Evolutionary conservation across 352 stramenopile species (phyloP), one percentile per base, ranked within the genome.

Genomic region (Phytophthora sp.): DNA sequence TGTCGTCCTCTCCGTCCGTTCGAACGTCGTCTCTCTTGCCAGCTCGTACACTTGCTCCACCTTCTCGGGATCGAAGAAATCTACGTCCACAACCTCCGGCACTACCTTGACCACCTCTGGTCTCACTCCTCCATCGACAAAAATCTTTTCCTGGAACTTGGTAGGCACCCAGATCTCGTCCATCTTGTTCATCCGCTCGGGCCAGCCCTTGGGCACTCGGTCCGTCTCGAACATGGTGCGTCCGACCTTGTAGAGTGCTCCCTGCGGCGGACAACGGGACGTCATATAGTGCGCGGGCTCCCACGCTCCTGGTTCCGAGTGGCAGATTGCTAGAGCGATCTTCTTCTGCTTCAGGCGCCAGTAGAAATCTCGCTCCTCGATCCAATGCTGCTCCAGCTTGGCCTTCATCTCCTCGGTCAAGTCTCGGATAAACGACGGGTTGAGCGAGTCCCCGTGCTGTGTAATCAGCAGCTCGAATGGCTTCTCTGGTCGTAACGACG

Each of bases 191-290:
- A 98, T 93, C 46, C 93, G 78, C 15, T 89, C 69, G 3, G 76
- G 35, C 93, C 94, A 98, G 23, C 91, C 94, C n/a, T 66, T 78
- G 7, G 94, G 93, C 49, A 98, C 74, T 57, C 94, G 82, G 66
- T 98, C 94, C 35, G 93, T 98, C 76, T 98, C 94, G 58, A 98
- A 98, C 94, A 98, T 98, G 2, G 94, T 98, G 2, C 94, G 65
- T 12, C 94, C 94, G 7, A 98, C 81, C 0, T 57, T 80, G 64
- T 91, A 97, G 46, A 45, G 46, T 6, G 80, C 69, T 0, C 69
- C 59, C 2, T 59, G 18, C 0, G 86, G 86, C 7, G 85, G 90
- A 75, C 84, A 97, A 18, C 70, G 73, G 15, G 79, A 86, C 23
- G 81, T 92, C 45, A 71, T 77, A 66, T 95, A 96, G 36, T 69